These are phyloP conservation scores for Barnettozyma populi DNA, from an alignment of 805 yeast genomes.

Conservation along the genomic window DNA sequence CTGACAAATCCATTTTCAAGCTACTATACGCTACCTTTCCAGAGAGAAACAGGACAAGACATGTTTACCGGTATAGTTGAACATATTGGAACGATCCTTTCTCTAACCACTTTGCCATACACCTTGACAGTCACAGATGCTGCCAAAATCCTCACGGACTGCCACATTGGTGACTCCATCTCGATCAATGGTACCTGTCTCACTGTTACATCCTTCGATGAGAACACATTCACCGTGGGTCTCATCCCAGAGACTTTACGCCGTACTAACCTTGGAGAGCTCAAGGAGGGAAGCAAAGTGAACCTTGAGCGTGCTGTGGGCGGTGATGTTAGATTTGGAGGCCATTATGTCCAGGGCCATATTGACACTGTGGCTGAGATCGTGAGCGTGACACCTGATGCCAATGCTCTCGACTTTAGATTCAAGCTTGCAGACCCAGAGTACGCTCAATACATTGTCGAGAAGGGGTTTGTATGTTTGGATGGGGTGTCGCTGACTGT, in stretches of 20 bases:
- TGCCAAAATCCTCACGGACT: slow-evolving; percentile 60
- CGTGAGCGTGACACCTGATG: slow-evolving; percentile 48
- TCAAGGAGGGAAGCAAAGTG: slow-evolving; percentile 55
- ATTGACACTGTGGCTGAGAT: slow-evolving; percentile 84
- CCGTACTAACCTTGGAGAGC: slow-evolving; percentile 66
- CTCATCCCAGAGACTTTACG: slow-evolving; percentile 88
- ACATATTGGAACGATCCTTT: slow-evolving; percentile 58
- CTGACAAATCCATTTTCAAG: background rate
- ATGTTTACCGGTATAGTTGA: slow-evolving; percentile 98
- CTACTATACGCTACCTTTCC: background rate
- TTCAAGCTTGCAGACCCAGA: slow-evolving; percentile 63
- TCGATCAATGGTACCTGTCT: slow-evolving; percentile 85
- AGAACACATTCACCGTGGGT: slow-evolving; percentile 73
- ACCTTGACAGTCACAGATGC: slow-evolving; percentile 64
- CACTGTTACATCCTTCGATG: slow-evolving; percentile 79
- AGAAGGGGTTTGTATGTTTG: slow-evolving; percentile 87
- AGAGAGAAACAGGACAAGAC: background rate
- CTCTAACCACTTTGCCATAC: slow-evolving; percentile 56
- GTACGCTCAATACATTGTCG: slow-evolving; percentile 70
- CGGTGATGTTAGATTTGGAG: slow-evolving; percentile 83
- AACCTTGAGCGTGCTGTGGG: slow-evolving; percentile 89
- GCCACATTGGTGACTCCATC: slow-evolving; percentile 91
- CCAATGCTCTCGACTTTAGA: slow-evolving; percentile 70
- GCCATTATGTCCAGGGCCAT: slow-evolving; percentile 97
- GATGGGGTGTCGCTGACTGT: slow-evolving; percentile 94